phyloP scores from a whole-genome alignment of 2,329 filamentous ascomycete species.

The Mycosphaerelloides madeirae region DNA sequence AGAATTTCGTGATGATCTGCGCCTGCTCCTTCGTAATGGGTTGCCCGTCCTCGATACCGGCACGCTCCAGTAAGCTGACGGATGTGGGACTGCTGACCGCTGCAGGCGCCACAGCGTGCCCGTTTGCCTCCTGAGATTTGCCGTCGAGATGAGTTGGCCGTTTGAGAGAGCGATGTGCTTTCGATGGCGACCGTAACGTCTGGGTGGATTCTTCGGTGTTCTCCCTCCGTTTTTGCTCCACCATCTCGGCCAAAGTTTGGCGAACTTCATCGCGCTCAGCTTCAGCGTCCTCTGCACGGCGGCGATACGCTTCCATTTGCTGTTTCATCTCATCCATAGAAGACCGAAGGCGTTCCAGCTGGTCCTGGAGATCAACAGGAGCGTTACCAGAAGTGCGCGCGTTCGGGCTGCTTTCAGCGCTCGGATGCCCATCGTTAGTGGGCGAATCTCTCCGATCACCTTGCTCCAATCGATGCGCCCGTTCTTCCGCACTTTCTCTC shows the following conservation, averaged over 20 bases:
- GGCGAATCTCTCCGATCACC: conserved; percentile 45
- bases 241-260: conserved; percentile 79
- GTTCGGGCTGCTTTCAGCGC: conserved; percentile 12
- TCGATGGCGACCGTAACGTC: conserved; percentile 11
- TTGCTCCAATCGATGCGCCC: conserved; percentile 65
- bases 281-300: conserved; percentile 73
- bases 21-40: conserved; percentile 33
- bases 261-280: conserved; percentile 66
- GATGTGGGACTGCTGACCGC: conserved; percentile 24
- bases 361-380: conserved; percentile 52
- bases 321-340: conserved; percentile 78
- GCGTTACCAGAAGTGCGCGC: conserved; percentile 3
- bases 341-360: conserved; percentile 68
- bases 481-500: conserved; percentile 76
- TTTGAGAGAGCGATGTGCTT: conserved; percentile 12
- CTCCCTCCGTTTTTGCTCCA: conserved; percentile 71
- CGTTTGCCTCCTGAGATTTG: conserved; percentile 18
- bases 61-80: conserved; percentile 25
- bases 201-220: conserved; percentile 43
- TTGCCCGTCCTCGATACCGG: conserved; percentile 29
- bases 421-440: conserved; percentile 15
- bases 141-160: conserved; percentile 17
- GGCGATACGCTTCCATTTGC: conserved; percentile 72
- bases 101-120: conserved; percentile 20
- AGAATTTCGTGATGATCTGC: conserved; percentile 25